phyloP scores from a whole-genome alignment of 306 rosid genomes.

The Aeschynomene evenia region DNA sequence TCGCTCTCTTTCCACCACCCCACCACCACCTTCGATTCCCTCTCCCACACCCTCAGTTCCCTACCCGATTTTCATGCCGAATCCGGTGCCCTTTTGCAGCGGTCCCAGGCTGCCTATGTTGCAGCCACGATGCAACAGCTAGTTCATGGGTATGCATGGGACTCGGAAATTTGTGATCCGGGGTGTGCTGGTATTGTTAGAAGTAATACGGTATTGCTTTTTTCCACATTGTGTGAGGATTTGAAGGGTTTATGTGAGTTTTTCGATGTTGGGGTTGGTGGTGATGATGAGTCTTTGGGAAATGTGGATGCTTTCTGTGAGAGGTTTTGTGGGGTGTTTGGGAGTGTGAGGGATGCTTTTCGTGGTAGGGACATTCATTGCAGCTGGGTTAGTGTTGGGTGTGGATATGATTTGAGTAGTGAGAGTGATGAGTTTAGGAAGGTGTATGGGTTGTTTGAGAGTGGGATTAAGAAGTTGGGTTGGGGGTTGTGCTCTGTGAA shows the following conservation, averaged over 20 bases:
- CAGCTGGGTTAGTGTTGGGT: too few species aligned
- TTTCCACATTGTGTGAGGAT: not conserved
- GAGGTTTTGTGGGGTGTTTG: not conserved
- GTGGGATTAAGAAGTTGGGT: conserved; percentile 52
- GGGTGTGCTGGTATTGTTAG: not conserved
- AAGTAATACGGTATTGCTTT: not conserved
- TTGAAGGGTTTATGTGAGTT: not conserved
- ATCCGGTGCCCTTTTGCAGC: not conserved
- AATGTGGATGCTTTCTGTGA: not conserved
- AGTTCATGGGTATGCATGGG: not conserved
- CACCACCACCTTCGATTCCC: not conserved
- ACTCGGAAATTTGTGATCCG: not conserved
- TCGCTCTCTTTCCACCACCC: not conserved
- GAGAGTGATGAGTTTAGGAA: not conserved
- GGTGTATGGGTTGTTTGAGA: conserved; percentile 31
- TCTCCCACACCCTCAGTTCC: not conserved
- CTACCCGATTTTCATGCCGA: not conserved
- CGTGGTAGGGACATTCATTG: not conserved
- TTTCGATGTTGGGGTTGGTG: not conserved
- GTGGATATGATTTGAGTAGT: not conserved
- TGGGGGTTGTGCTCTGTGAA: conserved; percentile 69
- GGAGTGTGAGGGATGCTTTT: not conserved
- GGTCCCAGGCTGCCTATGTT: not conserved
- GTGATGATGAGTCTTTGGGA: not conserved
- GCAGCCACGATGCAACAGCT: not conserved